Evolutionary conservation across 148 eudicot genomes (phyloP), one percentile per base, ranked within the genome.

Genomic region (Rhododendron molle): DNA sequence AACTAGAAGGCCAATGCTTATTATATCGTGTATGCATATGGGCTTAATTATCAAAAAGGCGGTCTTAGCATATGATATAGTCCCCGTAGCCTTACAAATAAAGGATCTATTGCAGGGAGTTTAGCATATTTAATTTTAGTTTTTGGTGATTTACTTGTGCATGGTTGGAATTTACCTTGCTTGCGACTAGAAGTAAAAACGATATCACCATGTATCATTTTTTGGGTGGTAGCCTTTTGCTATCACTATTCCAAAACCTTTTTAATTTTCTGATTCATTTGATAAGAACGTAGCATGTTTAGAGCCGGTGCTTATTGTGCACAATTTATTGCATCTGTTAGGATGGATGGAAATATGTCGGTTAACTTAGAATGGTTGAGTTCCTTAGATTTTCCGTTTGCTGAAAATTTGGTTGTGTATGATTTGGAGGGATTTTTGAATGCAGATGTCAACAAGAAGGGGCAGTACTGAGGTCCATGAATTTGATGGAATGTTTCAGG

Each of bases 391-490:
- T 71, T 71, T 6, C 16, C 30, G 5, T 71, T 67, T 2, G 36
- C 18, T 47, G 18, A 8, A 71, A 69, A 28, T 26, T 83, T 71
- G 9, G 60, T n/a, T 46, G 28, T 34, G 28, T 60, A 28, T 71
- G 46, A 71, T 71, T 71, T 71, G 76, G 76, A 14, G 36, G 34
- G 38, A 71, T 30, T 71, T 86, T 38, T 78, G 84, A 9, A 54
- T 80, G 83, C 93, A 96, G 99, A 96, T 96, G 98, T 93, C 95
- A 49, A 92, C 93, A 47, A 91, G 95, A 83, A 96, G 94, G 88
- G 97, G 97, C 65, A 94, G 96, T 91, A 95, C 98, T 1, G 99
- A 96, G 83, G 96, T 96, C 77, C 97, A 96, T 85, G 99, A 96
- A 85, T 95, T 96, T 89, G 96, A 95, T 72, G 99, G 94, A 73